Evolutionary conservation across 2,329 filamentous ascomycete species (phyloP), one percentile per base, ranked within the genome.

Genomic region (Claviceps paspali): DNA sequence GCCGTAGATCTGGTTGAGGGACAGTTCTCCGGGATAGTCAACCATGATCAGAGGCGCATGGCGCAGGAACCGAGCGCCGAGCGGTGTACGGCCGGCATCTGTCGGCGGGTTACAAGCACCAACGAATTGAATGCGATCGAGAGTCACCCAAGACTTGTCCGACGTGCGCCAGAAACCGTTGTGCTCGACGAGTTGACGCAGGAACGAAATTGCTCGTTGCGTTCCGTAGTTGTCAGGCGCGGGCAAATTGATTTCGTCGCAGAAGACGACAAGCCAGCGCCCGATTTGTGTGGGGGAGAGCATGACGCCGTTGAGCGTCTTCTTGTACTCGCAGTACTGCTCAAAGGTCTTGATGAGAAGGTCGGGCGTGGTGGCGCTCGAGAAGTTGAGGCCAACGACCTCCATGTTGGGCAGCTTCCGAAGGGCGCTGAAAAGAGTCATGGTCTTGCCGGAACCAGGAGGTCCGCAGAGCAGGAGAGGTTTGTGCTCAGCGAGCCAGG

Each of bases 11-110:
- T 99, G 91, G 47, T 79, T 80, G 27, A 99, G 73, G 3, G 92
- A 98, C 30, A 86, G 68, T 62, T 98, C 86, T 51, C 92, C 91
- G 42, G 91, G 91, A 53, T 99, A 99, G 54, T 98, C 91, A 29
- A 99, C 92, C 92, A 99, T 98, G 60, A 99, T 82, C 38, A 99
- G 74, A n/a, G 91, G 91, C 12, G 91, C 86, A 57, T 99, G 92
- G 41, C 92, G 78, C 46, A 99, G 70, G 73, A 98, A 99, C 49
- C 91, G 74, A 35, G 85, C 77, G 30, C 85, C 91, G 66, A 99
- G 79, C 0, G 91, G 82, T 10, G 91, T 96, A 71, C 91, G 86
- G 19, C 91, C 91, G 48, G 87, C 87, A 61, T 98, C 92, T 1
- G 91, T 96, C 1, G 91, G 91, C 49, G 91, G 92, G 60, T 99